Evolutionary conservation across 2,329 filamentous ascomycete species (phyloP).

Genomic region (Pseudocercospora ulei): DNA sequence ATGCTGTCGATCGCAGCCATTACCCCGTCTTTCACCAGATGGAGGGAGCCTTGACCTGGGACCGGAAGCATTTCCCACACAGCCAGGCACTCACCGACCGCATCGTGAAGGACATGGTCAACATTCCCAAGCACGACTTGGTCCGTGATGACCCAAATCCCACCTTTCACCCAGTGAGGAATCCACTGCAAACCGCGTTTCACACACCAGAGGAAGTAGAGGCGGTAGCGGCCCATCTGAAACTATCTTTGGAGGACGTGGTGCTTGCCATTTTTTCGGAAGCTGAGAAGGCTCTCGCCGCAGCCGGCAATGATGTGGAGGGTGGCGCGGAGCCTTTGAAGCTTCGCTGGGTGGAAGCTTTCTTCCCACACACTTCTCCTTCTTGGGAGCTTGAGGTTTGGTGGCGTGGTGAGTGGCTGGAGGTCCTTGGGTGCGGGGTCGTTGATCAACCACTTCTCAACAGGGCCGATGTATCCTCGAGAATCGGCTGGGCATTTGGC

Average conservation of each 20-base stretch:
- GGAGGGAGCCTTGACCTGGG: conserved; percentile 89
- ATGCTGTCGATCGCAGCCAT: conserved; percentile 89
- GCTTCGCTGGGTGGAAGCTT: conserved; percentile 91
- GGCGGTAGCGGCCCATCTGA: conserved; percentile 74
- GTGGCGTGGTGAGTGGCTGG: conserved; percentile 90
- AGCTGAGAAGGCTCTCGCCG: conserved; percentile 55
- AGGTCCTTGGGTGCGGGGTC: conserved; percentile 87
- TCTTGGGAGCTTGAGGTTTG: conserved; percentile 95
- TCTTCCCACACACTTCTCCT: conserved; percentile 93
- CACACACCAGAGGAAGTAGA: conserved; percentile 70
- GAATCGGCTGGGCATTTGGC: conserved; percentile 91
- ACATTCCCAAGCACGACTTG: conserved; percentile 62
- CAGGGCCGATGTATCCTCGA: conserved; percentile 62
- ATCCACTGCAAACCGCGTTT: conserved; percentile 65
- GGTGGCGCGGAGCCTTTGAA: conserved; percentile 58
- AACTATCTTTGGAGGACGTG: conserved; percentile 78
- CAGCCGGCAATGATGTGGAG: conserved; percentile 33
- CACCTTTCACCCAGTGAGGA: conserved; percentile 63
- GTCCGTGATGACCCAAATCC: conserved; percentile 77
- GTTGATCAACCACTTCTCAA: conserved; percentile 72
- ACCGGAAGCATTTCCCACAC: conserved; percentile 51
- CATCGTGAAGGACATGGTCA: conserved; percentile 60
- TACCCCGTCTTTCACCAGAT: conserved; percentile 98
- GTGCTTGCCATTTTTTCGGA: conserved; percentile 80
- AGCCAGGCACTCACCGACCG: conserved; percentile 50